Percentiles rank a stretch among this genome's conserved stretches.
Evolutionary conservation across 345 rosid species (phyloP).

Genomic region (Physaria fendleri): DNA sequence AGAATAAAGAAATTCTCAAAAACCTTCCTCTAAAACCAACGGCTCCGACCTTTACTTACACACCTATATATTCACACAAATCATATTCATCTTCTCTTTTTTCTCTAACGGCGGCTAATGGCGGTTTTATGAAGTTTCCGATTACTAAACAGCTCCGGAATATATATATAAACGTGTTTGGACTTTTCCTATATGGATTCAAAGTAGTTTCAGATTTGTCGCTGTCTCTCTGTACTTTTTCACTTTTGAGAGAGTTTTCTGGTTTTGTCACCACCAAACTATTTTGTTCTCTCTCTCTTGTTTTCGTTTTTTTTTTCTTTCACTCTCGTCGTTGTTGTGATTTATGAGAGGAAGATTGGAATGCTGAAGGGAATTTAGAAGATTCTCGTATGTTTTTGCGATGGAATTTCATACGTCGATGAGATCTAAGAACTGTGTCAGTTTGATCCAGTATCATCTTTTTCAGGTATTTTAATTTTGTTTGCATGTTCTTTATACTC

Average conservation of each 20-base stretch:
- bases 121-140: slow-evolving; percentile 7
- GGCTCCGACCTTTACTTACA: slow-evolving; percentile 31
- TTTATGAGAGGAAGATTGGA: slow-evolving; percentile 10
- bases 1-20: slow-evolving; percentile 6
- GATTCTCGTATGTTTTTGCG: background rate
- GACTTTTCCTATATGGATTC: background rate
- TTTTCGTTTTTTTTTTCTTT: background rate
- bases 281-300: slow-evolving; percentile 7
- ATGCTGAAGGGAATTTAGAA: slow-evolving; percentile 7
- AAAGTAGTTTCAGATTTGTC: slow-evolving; percentile 20
- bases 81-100: background rate
- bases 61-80: slow-evolving; percentile 1
- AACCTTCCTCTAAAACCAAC: slow-evolving; percentile 30
- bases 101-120: slow-evolving; percentile 27
- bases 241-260: slow-evolving; percentile 16
- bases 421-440: slow-evolving; percentile 39
- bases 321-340: slow-evolving; percentile 2
- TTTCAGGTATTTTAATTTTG: slow-evolving; percentile 30
- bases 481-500: slow-evolving; percentile 1
- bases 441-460: slow-evolving; percentile 28
- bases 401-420: slow-evolving; percentile 8
- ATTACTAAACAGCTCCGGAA: background rate
- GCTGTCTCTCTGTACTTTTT: slow-evolving; percentile 10
- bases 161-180: background rate
- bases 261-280: slow-evolving; percentile 3